Evolutionary conservation across 2,329 filamentous ascomycete genomes (phyloP), one percentile per base, ranked within the genome.

Genomic region (Clarireedia monteithiana): DNA sequence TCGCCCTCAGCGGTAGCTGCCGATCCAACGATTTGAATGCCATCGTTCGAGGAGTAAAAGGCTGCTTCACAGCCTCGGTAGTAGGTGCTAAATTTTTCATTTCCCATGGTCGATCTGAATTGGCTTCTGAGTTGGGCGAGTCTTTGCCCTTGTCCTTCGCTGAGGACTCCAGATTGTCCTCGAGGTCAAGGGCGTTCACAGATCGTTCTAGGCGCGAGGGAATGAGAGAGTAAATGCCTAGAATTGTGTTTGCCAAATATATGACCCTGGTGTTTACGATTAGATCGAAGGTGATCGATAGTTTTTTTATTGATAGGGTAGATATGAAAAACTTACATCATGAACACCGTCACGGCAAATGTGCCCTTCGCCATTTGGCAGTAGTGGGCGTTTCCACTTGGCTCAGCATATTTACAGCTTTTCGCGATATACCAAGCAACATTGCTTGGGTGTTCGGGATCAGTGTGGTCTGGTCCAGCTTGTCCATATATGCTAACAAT

Each of bases 361-460:
- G 78, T 76, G 52, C 77, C 80, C 68, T 89, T 86, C 6, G 88
- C 86, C 68, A 88, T 77, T 65, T 76, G 71, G 69, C 88, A 92
- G 64, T 81, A 82, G 54, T 77, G 72, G 48, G 79, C 74, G 27
- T 79, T 77, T 50, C 71, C 72, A 58, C 77, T 77, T 5, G 77
- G 74, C 53, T 73, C 74, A 2, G 84, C 83, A 39, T 85, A 76
- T 53, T 71, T 74, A 72, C 88, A 92, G 59, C 80, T 82, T 69
- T 86, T 83, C 53, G 80, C 79, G 63, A 91, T 81, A 69, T 91
- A 91, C 88, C 88, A 92, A 6, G 86, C 79, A 26, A 82, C 77
- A 26, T 76, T 75, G 64, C 84, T 83, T 5, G 79, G 79, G 64
- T 84, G 79, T 45, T 75, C 69, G 5, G 80, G 72, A 69, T 92